Evolutionary conservation across 2,329 filamentous ascomycete genomes (phyloP), one percentile per base, ranked within the genome.

Genomic region (Fusarium sp.): DNA sequence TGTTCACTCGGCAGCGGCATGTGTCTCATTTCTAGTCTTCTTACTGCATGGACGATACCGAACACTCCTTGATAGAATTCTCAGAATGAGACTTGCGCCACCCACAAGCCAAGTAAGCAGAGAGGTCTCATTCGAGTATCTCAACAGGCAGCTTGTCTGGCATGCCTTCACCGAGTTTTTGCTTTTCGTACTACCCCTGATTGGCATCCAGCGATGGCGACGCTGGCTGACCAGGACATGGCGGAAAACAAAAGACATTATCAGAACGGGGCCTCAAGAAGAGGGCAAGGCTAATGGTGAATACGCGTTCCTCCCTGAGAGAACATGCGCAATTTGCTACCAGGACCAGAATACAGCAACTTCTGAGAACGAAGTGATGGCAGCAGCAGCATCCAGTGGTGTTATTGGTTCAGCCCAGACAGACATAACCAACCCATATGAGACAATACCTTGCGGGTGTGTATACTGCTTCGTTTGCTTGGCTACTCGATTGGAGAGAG

Each of bases 121-220:
- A 37, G 95, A 98, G 82, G 95, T 99, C 32, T 97, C 94, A 2
- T 98, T 99, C 80, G 96, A 99, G 83, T 98, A 98, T 79, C 89
- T 98, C 56, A 99, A 99, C 81, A 92, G 96, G 53, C 96, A 99
- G 83, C 90, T 99, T 16, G 96, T 99, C 42, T 99, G 96, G 96
- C 96, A 99, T 83, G 96, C 96, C n/a, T 97, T 99, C 79, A 99
- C 96, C 32, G 96, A 99, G 81, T 99, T 99, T 78, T 86, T 99
- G n/a, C 89, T 99, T 37, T 99, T 98, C 81, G 89, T 98, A 23
- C 87, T 99, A n/a, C 96, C 96, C 0, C 88, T 99, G n/a, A 93
- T 99, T 46, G 96, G 96, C 58, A 96, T 99, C 75, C 92, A 93
- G 78, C 90, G 95, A 74, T 99, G 96, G 96, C 90, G 94, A 65